Base-by-base conservation (phyloP, 306 rosid species). In the Gynostemma pentaphyllum region DNA sequence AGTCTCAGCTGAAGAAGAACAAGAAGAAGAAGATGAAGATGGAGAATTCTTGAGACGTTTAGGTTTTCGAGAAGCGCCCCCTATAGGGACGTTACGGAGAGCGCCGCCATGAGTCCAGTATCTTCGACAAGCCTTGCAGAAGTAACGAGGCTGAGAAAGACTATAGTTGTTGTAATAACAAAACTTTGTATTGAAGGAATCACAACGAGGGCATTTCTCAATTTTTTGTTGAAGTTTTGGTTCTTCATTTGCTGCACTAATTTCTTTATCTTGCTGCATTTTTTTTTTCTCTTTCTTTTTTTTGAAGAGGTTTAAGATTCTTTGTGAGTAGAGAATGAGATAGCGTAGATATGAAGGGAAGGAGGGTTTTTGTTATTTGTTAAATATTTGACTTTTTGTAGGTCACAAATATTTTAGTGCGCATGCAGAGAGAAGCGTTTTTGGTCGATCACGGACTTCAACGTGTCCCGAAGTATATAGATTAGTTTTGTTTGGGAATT, bases 141-240 rank as follows among this genome's bases (percentile, higher is more conserved):
- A 52, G 22, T 52, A 52, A 27, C 60, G 60, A 14, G 60, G 60
- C 60, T 52, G 60, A 5, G 60, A 52, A 15, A 52, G 60, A 30
- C 60, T 52, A 37, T 52, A 52, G 19, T 52, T 52, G n/a, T 52
- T 52, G 39, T 52, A 52, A 1, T 52, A 28, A 28, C 60, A 52
- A 15, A 52, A 52, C 12, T 52, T 52, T 12, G 60, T 52, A 22
- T 52, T 52, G 60, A 30, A 28, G 30, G 60, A 52, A 1, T 52
- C 39, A 2, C 60, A 52, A 19, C 60, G 60, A 52, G 60, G 60
- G 39, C 60, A 52, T n/a, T 52, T 52, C 16, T 28, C 22, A 26
- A n/a, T 44, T 44, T 7, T 44, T 18, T 15, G 48, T 2, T 21
- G 54, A 15, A 7, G 23, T 49, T 23, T 49, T 22, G 54, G 19